Base-by-base conservation (phyloP, 2,329 filamentous ascomycete genomes). In the Alternaria alternata region DNA sequence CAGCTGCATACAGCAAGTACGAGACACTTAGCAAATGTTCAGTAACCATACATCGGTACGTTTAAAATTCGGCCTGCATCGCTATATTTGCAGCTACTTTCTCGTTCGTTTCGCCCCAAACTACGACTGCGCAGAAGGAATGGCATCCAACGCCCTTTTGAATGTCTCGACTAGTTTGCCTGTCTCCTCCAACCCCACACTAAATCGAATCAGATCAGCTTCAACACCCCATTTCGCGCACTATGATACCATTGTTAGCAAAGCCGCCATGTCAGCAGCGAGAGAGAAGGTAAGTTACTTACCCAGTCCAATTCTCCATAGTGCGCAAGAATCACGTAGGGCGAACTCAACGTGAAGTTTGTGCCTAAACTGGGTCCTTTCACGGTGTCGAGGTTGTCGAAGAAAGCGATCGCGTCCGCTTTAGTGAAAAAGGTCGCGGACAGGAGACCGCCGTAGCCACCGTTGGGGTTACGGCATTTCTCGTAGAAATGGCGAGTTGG, bases 341-440 rank as follows among this genome's bases (percentile, higher is more conserved):
- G 95, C 49, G 90, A 96, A 58, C 90, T 90, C 38, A 99, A 83
- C 0, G 95, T 98, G 76, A 99, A 99, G 78, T 99, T 99, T 0
- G 95, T 98, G 2, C 95, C 95, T 51, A 99, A 82, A 78, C 93
- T 97, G 0, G 95, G 95, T 0, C 95, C 95, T 79, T 99, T 99
- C 39, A 93, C 89, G 1, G 93, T 95, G 63, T 96, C 88, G 16
- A 99, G 81, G 12, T 87, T 85, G 79, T 99, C 93, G 78, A 91
- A 97, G 77, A 98, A 97, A 1, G 87, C 86, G 54, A 92, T 82
- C 0, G 94, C 92, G 63, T 94, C 89, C 30, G 84, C 82, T 57
- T 85, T 87, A 2, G 84, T 84, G 68, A 91, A 82, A 72, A 98
- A 96, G 0, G 90, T 92, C 38, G 94, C 88, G 3, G 93, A 97